These are phyloP conservation scores for Sphagnum magellanicum DNA, from an alignment of 228 moss, liverwort and hornwort genomes.

Conservation along the genomic window DNA sequence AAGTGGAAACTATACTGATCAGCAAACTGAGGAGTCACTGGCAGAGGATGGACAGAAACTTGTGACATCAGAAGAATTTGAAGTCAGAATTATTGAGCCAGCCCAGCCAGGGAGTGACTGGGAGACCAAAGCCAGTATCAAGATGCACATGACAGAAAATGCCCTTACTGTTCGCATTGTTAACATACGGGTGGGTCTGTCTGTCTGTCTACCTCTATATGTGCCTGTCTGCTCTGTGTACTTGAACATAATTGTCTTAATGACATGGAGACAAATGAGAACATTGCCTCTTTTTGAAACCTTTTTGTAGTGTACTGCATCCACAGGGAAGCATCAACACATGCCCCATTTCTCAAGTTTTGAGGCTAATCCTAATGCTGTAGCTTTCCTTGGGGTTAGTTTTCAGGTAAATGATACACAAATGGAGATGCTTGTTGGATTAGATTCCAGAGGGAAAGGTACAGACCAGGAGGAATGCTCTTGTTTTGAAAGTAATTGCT, in stretches of 20 bases:
- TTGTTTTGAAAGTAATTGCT: too few relatives aligned
- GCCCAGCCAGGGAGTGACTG: slow-evolving; percentile 78
- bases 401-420: too few relatives aligned
- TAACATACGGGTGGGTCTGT: slow-evolving; percentile 53
- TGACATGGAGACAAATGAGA: too few relatives aligned
- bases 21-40: slow-evolving; percentile 57
- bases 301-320: background rate
- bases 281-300: background rate
- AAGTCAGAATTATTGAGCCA: slow-evolving; percentile 95
- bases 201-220: background rate
- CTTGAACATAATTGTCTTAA: background rate
- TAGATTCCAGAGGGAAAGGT: too few relatives aligned
- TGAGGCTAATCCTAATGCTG: too few relatives aligned
- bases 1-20: slow-evolving; percentile 53
- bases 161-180: slow-evolving; percentile 89
- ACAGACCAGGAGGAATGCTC: too few relatives aligned
- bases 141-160: slow-evolving; percentile 89
- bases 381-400: too few relatives aligned
- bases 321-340: too few relatives aligned
- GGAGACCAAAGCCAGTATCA: slow-evolving; percentile 94
- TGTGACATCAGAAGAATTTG: slow-evolving; percentile 77
- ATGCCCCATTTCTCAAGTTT: too few relatives aligned
- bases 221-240: background rate
- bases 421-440: too few relatives aligned
- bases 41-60: slow-evolving; percentile 69